These are phyloP conservation scores for Barbatosphaeria neglecta DNA, from an alignment of 495 filamentous ascomycete species.

Conservation along the genomic window DNA sequence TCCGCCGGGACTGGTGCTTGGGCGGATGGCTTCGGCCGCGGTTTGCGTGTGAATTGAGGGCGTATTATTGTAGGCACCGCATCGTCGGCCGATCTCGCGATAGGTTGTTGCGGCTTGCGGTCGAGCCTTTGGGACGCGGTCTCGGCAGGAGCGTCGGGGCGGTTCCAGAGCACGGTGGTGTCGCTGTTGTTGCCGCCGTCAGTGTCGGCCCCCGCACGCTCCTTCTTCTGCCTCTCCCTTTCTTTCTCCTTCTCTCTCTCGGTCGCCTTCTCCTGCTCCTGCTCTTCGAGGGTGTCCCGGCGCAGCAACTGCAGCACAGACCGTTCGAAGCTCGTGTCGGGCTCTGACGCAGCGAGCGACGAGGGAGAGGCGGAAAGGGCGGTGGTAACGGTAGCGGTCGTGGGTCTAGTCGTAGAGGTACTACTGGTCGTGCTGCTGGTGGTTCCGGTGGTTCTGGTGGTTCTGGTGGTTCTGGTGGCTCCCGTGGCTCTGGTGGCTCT, in stretches of 20 bases:
- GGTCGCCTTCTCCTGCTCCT: not conserved
- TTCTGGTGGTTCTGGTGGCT: not conserved
- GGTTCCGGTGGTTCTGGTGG: not conserved
- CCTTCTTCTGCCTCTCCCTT: not conserved
- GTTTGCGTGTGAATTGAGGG: slow-evolving; percentile 2
- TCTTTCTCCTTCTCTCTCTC: too few relatives aligned
- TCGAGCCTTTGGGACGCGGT: too few relatives aligned
- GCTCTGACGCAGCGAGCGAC: not conserved
- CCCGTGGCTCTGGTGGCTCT: not conserved
- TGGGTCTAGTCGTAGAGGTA: too few relatives aligned
- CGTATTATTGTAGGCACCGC: not conserved
- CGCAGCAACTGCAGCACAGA: not conserved
- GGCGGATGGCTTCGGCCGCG: slow-evolving; percentile 5
- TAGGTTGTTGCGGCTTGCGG: not conserved
- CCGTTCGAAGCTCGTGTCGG: not conserved
- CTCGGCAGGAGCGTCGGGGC: not conserved
- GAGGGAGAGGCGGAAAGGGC: not conserved
- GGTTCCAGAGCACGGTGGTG: not conserved
- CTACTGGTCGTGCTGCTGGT: not conserved
- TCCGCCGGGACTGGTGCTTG: slow-evolving; percentile 11
- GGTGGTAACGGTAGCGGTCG: not conserved
- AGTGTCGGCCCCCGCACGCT: not conserved
- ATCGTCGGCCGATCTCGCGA: not conserved
- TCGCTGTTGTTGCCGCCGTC: not conserved
- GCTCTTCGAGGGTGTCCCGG: too few relatives aligned